phyloP scores from a whole-genome alignment of 1,284 basidiomycete species.

The Neonothopanus nambi region DNA sequence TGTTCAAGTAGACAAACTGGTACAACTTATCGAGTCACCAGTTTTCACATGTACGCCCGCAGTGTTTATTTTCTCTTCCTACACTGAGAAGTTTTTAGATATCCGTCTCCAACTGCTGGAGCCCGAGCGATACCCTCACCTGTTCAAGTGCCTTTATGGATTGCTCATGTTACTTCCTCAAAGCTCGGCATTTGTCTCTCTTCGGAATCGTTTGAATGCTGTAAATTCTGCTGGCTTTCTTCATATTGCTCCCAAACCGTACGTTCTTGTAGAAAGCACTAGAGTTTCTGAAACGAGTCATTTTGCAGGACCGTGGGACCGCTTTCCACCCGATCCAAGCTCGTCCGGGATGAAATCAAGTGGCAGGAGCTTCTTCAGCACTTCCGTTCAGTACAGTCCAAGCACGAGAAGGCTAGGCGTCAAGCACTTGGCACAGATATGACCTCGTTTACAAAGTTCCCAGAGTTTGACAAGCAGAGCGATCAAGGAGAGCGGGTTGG shows the following conservation, averaged over 20 bases:
- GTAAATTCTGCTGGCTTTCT: conserved; percentile 95
- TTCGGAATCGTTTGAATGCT: conserved; percentile 91
- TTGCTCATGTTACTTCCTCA: conserved; percentile 97
- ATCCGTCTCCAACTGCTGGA: conserved; percentile 96
- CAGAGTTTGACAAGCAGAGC: conserved; percentile 39
- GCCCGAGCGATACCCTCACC: conserved; percentile 93
- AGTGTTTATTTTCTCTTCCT: background rate
- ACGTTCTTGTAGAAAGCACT: conserved; percentile 23
- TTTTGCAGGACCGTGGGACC: conserved; percentile 30
- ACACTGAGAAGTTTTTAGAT: conserved; percentile 47
- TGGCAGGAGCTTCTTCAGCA: conserved; percentile 90
- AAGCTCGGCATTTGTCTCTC: conserved; percentile 93
- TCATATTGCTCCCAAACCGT: conserved; percentile 85
- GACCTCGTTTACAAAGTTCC: conserved; percentile 42
- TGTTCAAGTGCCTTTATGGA: conserved; percentile 98
- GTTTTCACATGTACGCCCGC: conserved; percentile 87
- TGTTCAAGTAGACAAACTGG: conserved; percentile 97
- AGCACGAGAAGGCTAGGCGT: conserved; percentile 85
- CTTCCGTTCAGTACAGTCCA: conserved; percentile 81
- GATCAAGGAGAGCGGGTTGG: conserved; percentile 30
- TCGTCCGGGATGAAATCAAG: conserved; percentile 86
- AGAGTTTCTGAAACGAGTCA: background rate
- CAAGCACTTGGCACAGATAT: conserved; percentile 58
- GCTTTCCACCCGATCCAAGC: conserved; percentile 65
- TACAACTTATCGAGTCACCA: conserved; percentile 96